These are phyloP conservation scores for Rhodotorula sphaerocarpa DNA, from an alignment of 768 basidiomycete genomes.

Conservation along the genomic window DNA sequence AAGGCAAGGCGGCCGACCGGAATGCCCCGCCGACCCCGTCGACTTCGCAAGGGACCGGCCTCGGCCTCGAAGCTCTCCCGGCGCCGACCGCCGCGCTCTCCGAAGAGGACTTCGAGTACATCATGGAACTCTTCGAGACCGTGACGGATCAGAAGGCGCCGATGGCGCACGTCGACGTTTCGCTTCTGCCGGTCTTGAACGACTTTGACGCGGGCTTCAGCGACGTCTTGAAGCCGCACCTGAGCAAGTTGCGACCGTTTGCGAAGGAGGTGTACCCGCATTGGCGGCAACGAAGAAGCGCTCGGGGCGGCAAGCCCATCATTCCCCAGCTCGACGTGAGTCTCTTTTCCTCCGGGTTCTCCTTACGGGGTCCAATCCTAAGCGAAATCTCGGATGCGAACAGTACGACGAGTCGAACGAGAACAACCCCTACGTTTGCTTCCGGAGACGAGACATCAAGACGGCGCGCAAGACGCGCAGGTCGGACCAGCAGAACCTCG, in stretches of 20 bases:
- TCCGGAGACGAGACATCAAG: slow-evolving; percentile 89
- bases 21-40: not conserved
- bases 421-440: slow-evolving; percentile 88
- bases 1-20: slow-evolving; percentile 43
- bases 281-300: slow-evolving; percentile 76
- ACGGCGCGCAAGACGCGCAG: slow-evolving; percentile 88
- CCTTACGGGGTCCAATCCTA: not conserved
- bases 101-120: slow-evolving; percentile 88
- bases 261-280: slow-evolving; percentile 60
- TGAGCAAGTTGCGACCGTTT: slow-evolving; percentile 51
- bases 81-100: slow-evolving; percentile 49
- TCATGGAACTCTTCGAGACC: slow-evolving; percentile 91
- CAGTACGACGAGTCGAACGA: slow-evolving; percentile 85
- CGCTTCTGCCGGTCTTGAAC: slow-evolving; percentile 37
- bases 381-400: not conserved
- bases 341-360: slow-evolving; percentile 17
- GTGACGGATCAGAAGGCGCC: slow-evolving; percentile 81
- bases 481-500: slow-evolving; percentile 77
- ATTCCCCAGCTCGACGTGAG: slow-evolving; percentile 80
- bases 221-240: slow-evolving; percentile 48
- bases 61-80: slow-evolving; percentile 42
- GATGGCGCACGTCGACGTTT: slow-evolving; percentile 63
- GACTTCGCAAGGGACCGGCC: slow-evolving; percentile 51
- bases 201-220: slow-evolving; percentile 23
- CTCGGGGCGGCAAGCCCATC: slow-evolving; percentile 72